Conservation (phyloP, 106 monocot genomes). For the Platanthera guangdongensis region DNA sequence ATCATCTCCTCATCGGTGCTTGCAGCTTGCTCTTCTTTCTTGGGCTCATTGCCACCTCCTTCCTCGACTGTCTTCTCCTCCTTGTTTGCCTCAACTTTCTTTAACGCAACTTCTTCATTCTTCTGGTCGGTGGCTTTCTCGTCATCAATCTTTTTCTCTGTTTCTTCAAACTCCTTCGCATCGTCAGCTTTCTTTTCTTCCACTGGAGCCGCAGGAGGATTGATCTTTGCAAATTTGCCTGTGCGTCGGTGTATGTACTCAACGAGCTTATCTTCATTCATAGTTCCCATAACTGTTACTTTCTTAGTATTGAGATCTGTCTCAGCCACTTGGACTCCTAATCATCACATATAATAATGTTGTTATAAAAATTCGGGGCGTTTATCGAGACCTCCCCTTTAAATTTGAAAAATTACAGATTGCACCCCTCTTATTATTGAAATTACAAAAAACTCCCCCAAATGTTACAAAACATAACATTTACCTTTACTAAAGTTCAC, state of each 20-base stretch:
- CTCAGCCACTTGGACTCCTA: conserved; percentile 77
- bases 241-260: conserved; percentile 71
- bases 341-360: background rate
- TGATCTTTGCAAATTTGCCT: conserved; percentile 50
- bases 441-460: too few relatives aligned
- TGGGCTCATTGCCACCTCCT: conserved; percentile 8
- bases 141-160: background rate
- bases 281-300: conserved; percentile 76
- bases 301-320: conserved; percentile 52
- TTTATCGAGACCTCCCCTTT: too few relatives aligned
- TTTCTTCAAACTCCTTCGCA: conserved; percentile 11
- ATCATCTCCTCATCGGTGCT: conserved; percentile 31
- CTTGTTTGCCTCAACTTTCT: background rate
- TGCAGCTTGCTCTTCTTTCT: conserved; percentile 8
- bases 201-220: conserved; percentile 46
- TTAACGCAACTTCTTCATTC: conserved; percentile 16
- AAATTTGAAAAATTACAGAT: background rate
- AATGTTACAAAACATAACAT: too few relatives aligned
- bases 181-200: conserved; percentile 30
- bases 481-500: too few relatives aligned
- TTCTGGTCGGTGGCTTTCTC: conserved; percentile 7
- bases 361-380: background rate
- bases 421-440: too few relatives aligned
- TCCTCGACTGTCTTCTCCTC: conserved; percentile 10
- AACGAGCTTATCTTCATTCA: conserved; percentile 47